These are phyloP conservation scores for Asparagopsis taxiformis DNA, from an alignment of 31 red algal genomes.

Conservation along the genomic window DNA sequence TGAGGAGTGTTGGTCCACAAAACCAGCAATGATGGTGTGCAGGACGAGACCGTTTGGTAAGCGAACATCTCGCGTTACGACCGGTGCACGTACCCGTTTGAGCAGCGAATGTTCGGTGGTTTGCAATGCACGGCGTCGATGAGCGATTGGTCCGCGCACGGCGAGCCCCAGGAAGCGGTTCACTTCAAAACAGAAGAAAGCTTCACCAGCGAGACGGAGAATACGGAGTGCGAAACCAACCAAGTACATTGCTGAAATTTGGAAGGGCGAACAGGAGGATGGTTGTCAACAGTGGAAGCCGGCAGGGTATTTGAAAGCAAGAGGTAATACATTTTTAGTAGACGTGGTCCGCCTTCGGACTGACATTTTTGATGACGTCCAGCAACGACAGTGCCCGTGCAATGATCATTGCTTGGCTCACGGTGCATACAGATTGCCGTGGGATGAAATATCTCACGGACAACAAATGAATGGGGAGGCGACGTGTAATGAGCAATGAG, in stretches of 20 bases:
- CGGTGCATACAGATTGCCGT: too few relatives aligned
- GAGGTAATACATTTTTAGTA: too few relatives aligned
- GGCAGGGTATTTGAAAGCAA: too few relatives aligned
- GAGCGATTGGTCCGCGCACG: slow-evolving; percentile 3
- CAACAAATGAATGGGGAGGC: too few relatives aligned
- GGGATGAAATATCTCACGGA: too few relatives aligned
- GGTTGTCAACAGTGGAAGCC: too few relatives aligned
- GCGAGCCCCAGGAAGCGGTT: slow-evolving; percentile 44
- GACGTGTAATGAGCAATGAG: too few relatives aligned
- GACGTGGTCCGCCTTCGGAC: too few relatives aligned
- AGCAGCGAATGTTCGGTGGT: slow-evolving; percentile 14
- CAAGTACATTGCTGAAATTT: not conserved
- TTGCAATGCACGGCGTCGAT: slow-evolving; percentile 8
- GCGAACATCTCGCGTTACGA: not conserved
- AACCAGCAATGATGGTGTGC: slow-evolving; percentile 44
- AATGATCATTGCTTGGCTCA: too few relatives aligned
- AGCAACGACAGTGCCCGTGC: too few relatives aligned
- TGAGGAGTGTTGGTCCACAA: not conserved
- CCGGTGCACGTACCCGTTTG: not conserved
- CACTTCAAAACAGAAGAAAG: slow-evolving; percentile 39
- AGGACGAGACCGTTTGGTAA: slow-evolving; percentile 10
- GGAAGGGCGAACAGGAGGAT: not conserved
- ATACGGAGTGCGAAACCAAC: slow-evolving; percentile 15
- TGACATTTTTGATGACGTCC: too few relatives aligned
- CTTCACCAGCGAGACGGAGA: slow-evolving; percentile 30